Conservation (phyloP, 495 filamentous ascomycete species). For the Daldinia decipiens region DNA sequence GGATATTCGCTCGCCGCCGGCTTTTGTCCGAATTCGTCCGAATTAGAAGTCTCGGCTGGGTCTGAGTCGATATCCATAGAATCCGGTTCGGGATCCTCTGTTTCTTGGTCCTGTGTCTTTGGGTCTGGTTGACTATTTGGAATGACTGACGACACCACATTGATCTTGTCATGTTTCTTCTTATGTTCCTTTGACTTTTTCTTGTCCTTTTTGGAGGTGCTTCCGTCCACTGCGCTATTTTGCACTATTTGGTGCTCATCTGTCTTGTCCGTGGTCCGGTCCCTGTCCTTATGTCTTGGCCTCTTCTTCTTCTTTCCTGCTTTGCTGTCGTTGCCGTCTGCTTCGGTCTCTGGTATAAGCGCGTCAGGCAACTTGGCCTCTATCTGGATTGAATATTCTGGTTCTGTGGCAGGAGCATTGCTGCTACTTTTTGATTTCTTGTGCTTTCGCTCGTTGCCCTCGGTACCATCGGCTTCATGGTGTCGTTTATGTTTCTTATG, state of each 20-base stretch:
- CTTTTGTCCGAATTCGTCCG: constrained; percentile 26
- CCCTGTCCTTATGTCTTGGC: constrained; percentile 32
- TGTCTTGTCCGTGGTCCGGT: constrained; percentile 20
- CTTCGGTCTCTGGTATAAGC: background rate
- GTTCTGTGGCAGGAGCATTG: constrained; percentile 6
- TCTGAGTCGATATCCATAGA: constrained; percentile 45
- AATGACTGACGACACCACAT: background rate
- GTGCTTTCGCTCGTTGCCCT: constrained; percentile 52
- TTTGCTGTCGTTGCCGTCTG: constrained; percentile 20
- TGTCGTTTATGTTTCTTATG: constrained; percentile 57
- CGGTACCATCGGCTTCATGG: constrained; percentile 49
- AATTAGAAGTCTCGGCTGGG: constrained; percentile 18
- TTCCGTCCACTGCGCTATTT: constrained; percentile 24
- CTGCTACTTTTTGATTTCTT: constrained; percentile 54
- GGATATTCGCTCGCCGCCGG: constrained; percentile 48
- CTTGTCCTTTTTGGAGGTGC: constrained; percentile 44
- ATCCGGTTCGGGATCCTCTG: constrained; percentile 25
- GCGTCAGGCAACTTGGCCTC: constrained; percentile 17
- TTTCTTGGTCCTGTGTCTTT: constrained; percentile 21
- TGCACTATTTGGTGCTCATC: constrained; percentile 15
- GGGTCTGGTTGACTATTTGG: constrained; percentile 18
- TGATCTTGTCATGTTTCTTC: constrained; percentile 40
- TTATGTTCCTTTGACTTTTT: constrained; percentile 29
- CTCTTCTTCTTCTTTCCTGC: constrained; percentile 43
- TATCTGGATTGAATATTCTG: constrained; percentile 29